phyloP scores from a whole-genome alignment of 2,329 filamentous ascomycete species.

The Aureobasidium pullulans region DNA sequence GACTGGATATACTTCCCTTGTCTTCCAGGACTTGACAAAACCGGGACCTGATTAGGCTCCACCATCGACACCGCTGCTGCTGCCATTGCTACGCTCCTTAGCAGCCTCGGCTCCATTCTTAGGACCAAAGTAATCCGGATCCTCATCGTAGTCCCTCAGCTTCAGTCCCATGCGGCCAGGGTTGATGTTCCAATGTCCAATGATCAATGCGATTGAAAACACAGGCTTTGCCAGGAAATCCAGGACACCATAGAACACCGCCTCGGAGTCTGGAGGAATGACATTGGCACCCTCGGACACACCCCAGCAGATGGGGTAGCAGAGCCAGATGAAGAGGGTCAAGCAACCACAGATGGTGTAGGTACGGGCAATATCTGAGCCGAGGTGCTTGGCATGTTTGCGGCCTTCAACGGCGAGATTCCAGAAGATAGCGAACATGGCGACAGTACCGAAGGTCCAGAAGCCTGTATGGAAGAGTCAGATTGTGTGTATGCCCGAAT shows the following conservation, averaged over 20 bases:
- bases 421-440: slow-evolving; percentile 52
- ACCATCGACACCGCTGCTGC: neutral
- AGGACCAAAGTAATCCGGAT: neutral
- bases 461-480: slow-evolving; percentile 27
- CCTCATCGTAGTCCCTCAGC: slow-evolving; percentile 34
- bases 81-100: neutral
- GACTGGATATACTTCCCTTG: no score
- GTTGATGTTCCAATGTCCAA: slow-evolving; percentile 53
- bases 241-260: slow-evolving; percentile 57
- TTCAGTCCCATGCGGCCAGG: slow-evolving; percentile 47
- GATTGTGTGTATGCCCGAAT: slow-evolving; percentile 15
- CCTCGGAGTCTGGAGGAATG: slow-evolving; percentile 56
- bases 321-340: slow-evolving; percentile 50
- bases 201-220: slow-evolving; percentile 50
- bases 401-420: slow-evolving; percentile 49
- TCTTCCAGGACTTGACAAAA: no score
- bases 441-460: slow-evolving; percentile 26
- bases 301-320: slow-evolving; percentile 56
- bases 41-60: neutral
- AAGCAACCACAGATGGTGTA: slow-evolving; percentile 47
- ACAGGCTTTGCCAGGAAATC: slow-evolving; percentile 55
- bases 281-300: slow-evolving; percentile 54
- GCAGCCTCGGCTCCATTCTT: slow-evolving; percentile 1
- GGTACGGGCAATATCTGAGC: slow-evolving; percentile 40
- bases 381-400: slow-evolving; percentile 45